Base-by-base conservation (phyloP, 2,329 filamentous ascomycete species). In the Sarocladium oryzae region DNA sequence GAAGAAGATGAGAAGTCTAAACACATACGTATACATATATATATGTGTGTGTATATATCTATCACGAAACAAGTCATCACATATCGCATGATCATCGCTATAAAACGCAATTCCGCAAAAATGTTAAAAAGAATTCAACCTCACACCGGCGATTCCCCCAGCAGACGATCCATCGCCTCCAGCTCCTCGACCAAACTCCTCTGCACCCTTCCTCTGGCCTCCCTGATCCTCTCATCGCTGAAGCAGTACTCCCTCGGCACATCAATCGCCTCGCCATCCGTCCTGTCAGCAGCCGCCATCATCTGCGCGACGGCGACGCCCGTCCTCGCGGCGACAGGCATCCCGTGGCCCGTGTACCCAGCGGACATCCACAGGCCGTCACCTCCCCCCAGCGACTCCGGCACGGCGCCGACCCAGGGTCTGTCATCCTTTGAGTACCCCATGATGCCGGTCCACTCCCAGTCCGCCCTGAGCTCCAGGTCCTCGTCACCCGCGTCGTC, bases 361-460 rank as follows among this genome's bases (percentile, higher is more conserved):
- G 76, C 84, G 54, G 76, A 77, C 11, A 89, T 56, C 70, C 75
- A 89, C 51, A 88, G 56, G 0, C 83, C 82, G 2, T 73, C 53
- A 8, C 66, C 70, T n/a, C 75, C 80, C 4, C 77, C 67, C 21
- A 77, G 56, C 5, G 63, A 59, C 32, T 66, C 67, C 0, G 83
- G 82, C n/a, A 90, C 78, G 9, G 69, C 66, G 0, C 87, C 88
- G 2, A 91, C 83, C 82, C 84, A 90, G 0, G 88, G 86, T 49
- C 76, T 65, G 0, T 76, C 70, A 62, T 91, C 88, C 6, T 81
- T 70, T 26, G 79, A 82, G 65, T 82, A 90, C 0, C 84, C 87
- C 87, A 90, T 91, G 57, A 90, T 86, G 0, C 88, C 88, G 2
- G 85, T 88, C 88, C 88, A 92, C 61, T 87, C 81, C 61, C 77